phyloP scores from a whole-genome alignment of 371 early-diverging fungal species.

The Chytridiales sp. region DNA sequence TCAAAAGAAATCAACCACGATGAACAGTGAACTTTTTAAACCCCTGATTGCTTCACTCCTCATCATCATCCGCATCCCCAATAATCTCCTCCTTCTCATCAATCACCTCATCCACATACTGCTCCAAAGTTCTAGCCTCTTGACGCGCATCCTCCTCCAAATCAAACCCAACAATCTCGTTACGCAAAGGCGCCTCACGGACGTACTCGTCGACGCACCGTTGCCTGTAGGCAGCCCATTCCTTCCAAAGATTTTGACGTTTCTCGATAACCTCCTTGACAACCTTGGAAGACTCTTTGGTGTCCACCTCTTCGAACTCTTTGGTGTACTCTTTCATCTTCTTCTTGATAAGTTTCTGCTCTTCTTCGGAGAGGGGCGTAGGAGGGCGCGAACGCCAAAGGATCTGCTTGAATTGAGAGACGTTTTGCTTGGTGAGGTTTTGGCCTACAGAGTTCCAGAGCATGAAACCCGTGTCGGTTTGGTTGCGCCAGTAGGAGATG shows the following conservation, averaged over 20 bases:
- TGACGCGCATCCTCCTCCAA: slow-evolving; percentile 31
- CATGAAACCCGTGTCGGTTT: slow-evolving; percentile 82
- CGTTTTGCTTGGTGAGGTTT: slow-evolving; percentile 68
- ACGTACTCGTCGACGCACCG: slow-evolving; percentile 39
- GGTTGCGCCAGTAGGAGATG: slow-evolving; percentile 76
- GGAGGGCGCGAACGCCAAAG: slow-evolving; percentile 94
- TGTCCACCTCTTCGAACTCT: slow-evolving; percentile 73
- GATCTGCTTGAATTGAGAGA: slow-evolving; percentile 88
- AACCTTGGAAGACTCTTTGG: slow-evolving; percentile 32
- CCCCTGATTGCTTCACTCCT: too few species aligned
- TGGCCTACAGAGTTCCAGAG: slow-evolving; percentile 93
- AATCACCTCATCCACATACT: slow-evolving; percentile 50
- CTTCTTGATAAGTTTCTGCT: slow-evolving; percentile 87
- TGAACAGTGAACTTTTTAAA: too few species aligned
- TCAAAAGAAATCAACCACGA: too few species aligned
- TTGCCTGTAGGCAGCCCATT: slow-evolving; percentile 46
- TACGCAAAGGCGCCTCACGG: slow-evolving; percentile 22
- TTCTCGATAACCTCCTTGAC: slow-evolving; percentile 41
- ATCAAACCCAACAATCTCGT: slow-evolving; percentile 45
- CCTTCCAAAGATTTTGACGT: slow-evolving; percentile 34
- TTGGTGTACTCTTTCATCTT: slow-evolving; percentile 84
- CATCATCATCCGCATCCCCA: slow-evolving; percentile 17
- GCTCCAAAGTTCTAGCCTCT: slow-evolving; percentile 38
- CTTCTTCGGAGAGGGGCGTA: slow-evolving; percentile 68
- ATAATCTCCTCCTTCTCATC: slow-evolving; percentile 54